Evolutionary conservation across 352 stramenopile species (phyloP).

Genomic region (Phytophthora podocarpi): DNA sequence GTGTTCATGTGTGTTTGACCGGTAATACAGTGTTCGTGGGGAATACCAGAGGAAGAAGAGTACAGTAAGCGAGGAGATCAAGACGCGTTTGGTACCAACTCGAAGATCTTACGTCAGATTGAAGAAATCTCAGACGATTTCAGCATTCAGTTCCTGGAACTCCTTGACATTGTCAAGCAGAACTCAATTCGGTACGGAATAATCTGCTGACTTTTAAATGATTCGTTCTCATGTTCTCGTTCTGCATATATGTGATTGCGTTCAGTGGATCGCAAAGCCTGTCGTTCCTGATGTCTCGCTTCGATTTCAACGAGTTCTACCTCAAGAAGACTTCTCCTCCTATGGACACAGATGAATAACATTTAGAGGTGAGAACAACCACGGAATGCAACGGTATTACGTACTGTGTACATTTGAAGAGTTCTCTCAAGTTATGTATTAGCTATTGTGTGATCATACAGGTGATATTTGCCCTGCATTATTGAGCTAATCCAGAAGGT

Average conservation of each 20-base stretch:
- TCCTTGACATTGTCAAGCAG: constrained; percentile 79
- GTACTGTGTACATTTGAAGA: too few relatives aligned
- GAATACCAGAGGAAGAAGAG: constrained; percentile 60
- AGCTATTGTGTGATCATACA: constrained; percentile 1
- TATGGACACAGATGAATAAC: constrained; percentile 54
- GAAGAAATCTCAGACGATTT: constrained; percentile 72
- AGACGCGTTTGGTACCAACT: constrained; percentile 51
- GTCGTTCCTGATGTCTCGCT: constrained; percentile 86
- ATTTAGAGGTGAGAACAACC: constrained; percentile 12
- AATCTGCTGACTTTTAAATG: constrained; percentile 6
- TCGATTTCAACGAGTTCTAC: constrained; percentile 94
- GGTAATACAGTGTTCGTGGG: constrained; percentile 59
- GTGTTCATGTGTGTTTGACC: not conserved
- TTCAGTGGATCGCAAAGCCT: constrained; percentile 76
- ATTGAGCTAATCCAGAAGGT: constrained; percentile 54
- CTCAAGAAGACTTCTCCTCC: constrained; percentile 51
- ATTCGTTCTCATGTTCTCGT: not conserved
- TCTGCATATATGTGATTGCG: not conserved
- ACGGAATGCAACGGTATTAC: not conserved
- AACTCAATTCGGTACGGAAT: constrained; percentile 52
- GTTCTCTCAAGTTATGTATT: not conserved
- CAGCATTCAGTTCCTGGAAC: constrained; percentile 55
- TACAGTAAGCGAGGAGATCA: constrained; percentile 37
- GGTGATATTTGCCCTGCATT: not conserved
- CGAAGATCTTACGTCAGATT: constrained; percentile 63